Conservation (phyloP, 2,329 filamentous ascomycete genomes). For the Aspergillus chevalieri region DNA sequence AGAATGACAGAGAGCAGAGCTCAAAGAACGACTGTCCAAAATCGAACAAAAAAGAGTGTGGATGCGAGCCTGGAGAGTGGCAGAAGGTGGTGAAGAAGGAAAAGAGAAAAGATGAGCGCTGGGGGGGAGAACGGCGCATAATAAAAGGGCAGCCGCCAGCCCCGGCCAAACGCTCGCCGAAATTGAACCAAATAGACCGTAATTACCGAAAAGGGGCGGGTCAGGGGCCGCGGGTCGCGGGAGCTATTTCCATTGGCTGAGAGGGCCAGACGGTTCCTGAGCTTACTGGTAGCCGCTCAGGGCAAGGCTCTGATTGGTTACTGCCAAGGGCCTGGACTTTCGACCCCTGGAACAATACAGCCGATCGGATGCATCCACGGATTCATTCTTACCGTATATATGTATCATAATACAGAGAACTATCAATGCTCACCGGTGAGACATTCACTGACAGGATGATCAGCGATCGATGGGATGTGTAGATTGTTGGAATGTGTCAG, state of each 20-base stretch:
- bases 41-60: not conserved
- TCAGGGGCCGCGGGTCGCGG: conserved; percentile 9
- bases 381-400: too few species aligned
- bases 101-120: not conserved
- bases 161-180: too few species aligned
- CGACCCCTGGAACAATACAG: not conserved
- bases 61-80: not conserved
- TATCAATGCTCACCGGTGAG: too few species aligned
- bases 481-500: too few species aligned
- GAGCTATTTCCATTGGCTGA: conserved; percentile 7
- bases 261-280: conserved; percentile 11
- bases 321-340: not conserved
- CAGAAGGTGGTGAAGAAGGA: not conserved
- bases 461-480: too few species aligned
- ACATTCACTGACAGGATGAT: too few species aligned
- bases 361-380: not conserved
- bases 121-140: not conserved
- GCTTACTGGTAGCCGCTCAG: not conserved
- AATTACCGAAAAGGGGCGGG: conserved; percentile 14
- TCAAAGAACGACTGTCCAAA: not conserved
- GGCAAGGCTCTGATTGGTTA: conserved; percentile 8
- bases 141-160: too few species aligned
- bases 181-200: not conserved
- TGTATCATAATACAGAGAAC: too few species aligned
- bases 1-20: not conserved